phyloP scores from a whole-genome alignment of 2,329 filamentous ascomycete species.

The Apiospora kogelbergensis region DNA sequence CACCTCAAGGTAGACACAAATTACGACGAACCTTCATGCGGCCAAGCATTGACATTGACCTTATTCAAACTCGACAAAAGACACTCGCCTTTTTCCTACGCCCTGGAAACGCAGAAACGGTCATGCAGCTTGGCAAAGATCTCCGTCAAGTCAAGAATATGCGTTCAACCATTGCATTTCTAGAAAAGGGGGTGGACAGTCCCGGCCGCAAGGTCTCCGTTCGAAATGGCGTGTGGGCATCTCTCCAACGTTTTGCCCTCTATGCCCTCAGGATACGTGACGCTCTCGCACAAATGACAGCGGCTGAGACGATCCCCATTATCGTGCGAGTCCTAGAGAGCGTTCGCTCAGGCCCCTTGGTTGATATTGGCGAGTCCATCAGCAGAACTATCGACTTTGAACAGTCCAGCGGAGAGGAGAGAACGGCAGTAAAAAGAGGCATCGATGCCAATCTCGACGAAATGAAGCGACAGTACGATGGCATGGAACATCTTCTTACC shows the following conservation, averaged over 20 bases:
- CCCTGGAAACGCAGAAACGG: slow-evolving; percentile 61
- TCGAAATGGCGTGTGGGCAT: slow-evolving; percentile 70
- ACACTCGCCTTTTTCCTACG: slow-evolving; percentile 67
- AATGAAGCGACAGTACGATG: slow-evolving; percentile 75
- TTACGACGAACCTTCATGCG: slow-evolving; percentile 81
- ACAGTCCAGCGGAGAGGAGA: slow-evolving; percentile 67
- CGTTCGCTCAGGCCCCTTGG: slow-evolving; percentile 59
- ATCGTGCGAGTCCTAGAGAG: slow-evolving; percentile 57
- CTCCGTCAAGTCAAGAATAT: slow-evolving; percentile 77
- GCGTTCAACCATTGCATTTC: slow-evolving; percentile 62
- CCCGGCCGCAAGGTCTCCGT: slow-evolving; percentile 50
- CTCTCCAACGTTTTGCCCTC: slow-evolving; percentile 69
- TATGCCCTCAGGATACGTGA: slow-evolving; percentile 70
- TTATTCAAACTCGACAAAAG: slow-evolving; percentile 71
- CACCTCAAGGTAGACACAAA: slow-evolving; percentile 72
- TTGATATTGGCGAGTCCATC: slow-evolving; percentile 69
- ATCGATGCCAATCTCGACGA: slow-evolving; percentile 74
- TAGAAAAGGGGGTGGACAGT: slow-evolving; percentile 74
- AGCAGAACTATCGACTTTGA: slow-evolving; percentile 78
- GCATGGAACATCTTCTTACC: slow-evolving; percentile 72
- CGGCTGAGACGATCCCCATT: slow-evolving; percentile 52
- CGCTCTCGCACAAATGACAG: slow-evolving; percentile 55
- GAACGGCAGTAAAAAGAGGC: slow-evolving; percentile 71
- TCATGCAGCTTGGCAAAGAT: slow-evolving; percentile 57
- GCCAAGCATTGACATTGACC: slow-evolving; percentile 66